These are phyloP conservation scores for Hygrophoropsis aurantiaca DNA, from an alignment of 768 basidiomycete species.

Conservation along the genomic window DNA sequence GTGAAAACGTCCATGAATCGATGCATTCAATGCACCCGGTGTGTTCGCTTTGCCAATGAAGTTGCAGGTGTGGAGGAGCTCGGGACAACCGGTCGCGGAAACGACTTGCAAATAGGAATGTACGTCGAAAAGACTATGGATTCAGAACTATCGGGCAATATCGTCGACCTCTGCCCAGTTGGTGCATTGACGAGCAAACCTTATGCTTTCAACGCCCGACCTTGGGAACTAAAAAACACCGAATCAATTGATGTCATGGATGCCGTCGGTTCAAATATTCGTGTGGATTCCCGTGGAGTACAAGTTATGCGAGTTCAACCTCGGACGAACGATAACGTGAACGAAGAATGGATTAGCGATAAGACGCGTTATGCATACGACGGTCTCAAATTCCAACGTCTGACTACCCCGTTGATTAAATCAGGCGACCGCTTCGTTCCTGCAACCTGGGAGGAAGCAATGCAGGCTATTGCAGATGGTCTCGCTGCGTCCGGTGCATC, in stretches of 20 bases:
- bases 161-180: conserved; percentile 96
- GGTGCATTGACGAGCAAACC: conserved; percentile 98
- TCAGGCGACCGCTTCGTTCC: conserved; percentile 90
- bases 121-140: conserved; percentile 98
- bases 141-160: conserved; percentile 95
- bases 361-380: conserved; percentile 98
- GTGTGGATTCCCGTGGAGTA: conserved; percentile 91
- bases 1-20: conserved; percentile 99
- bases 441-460: conserved; percentile 88
- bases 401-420: conserved; percentile 90
- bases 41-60: conserved; percentile 98
- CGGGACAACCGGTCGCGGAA: conserved; percentile 95
- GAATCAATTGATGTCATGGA: conserved; percentile 96
- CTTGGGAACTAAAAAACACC: conserved; percentile 99
- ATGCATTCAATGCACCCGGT: conserved; percentile 99
- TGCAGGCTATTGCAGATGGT: conserved; percentile 77
- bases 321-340: conserved; percentile 94
- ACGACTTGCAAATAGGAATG: conserved; percentile 98
- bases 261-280: conserved; percentile 94
- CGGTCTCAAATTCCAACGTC: conserved; percentile 90
- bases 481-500: conserved; percentile 76
- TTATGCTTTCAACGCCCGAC: conserved; percentile 94
- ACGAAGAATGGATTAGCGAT: conserved; percentile 99
- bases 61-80: conserved; percentile 98
- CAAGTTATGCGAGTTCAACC: conserved; percentile 98